A percentile compares a stretch with the other conserved stretches of the same genome.
phyloP scores from a whole-genome alignment of 2,329 filamentous ascomycete species.

The Aspergillus ochraceoroseus region DNA sequence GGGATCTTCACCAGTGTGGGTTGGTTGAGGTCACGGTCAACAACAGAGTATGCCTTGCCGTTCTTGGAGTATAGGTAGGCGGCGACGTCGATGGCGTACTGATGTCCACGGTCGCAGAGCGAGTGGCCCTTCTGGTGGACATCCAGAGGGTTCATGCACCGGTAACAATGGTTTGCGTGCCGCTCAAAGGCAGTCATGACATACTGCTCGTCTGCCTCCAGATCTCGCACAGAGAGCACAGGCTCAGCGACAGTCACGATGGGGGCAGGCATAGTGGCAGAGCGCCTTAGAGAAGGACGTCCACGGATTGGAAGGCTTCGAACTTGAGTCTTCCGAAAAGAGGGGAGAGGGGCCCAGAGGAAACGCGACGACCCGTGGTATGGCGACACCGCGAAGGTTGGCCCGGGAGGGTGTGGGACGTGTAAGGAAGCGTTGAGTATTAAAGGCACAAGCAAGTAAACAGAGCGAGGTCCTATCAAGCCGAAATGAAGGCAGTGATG shows the following conservation, averaged over 20 bases:
- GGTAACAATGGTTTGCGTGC: conserved; percentile 35
- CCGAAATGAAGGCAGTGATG: neutral
- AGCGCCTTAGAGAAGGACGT: conserved; percentile 21
- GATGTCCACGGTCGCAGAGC: conserved; percentile 37
- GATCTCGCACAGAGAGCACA: conserved; percentile 32
- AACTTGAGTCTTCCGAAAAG: conserved; percentile 20
- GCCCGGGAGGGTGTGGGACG: neutral
- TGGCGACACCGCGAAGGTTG: conserved; percentile 30
- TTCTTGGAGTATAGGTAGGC: conserved; percentile 37
- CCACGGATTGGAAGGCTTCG: conserved; percentile 16
- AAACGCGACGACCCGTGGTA: conserved; percentile 22
- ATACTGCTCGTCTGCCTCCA: conserved; percentile 35
- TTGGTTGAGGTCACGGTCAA: conserved; percentile 40
- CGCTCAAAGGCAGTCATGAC: conserved; percentile 37
- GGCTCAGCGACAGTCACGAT: conserved; percentile 25
- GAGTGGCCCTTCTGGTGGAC: conserved; percentile 22
- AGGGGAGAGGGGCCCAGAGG: conserved; percentile 20
- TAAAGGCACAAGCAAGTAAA: too few relatives aligned
- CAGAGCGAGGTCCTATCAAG: neutral
- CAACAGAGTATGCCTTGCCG: conserved; percentile 39
- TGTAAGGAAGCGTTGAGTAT: neutral
- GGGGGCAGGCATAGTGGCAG: conserved; percentile 32
- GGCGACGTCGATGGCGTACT: conserved; percentile 33
- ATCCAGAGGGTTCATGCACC: conserved; percentile 30
- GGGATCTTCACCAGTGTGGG: conserved; percentile 43